These are phyloP conservation scores for Yamadazyma paraphyllophila DNA, from an alignment of 805 yeast species.

Conservation along the genomic window DNA sequence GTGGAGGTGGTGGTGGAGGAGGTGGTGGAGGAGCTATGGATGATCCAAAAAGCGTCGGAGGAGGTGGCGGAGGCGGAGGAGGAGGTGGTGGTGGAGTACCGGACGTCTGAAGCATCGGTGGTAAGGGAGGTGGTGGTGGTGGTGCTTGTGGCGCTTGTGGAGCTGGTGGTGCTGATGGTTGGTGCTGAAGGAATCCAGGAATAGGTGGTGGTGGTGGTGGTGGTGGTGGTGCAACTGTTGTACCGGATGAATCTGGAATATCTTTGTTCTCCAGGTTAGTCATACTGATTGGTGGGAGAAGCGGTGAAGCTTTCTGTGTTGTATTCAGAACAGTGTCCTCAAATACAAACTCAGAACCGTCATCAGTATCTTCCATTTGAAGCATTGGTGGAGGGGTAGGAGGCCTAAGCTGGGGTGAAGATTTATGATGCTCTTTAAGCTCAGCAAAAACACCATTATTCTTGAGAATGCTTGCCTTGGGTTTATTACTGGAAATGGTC, in stretches of 20 bases:
- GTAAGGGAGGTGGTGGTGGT: slow-evolving; percentile 1
- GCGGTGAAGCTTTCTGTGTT: slow-evolving; percentile 1
- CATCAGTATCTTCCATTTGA: not conserved
- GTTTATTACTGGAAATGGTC: not conserved
- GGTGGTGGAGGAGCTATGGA: not conserved
- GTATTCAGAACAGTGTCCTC: not conserved
- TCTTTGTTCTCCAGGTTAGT: no score
- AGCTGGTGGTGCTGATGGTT: not conserved
- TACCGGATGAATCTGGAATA: no score
- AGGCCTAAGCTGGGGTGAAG: not conserved
- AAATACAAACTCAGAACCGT: not conserved
- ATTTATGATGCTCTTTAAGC: slow-evolving; percentile 1
- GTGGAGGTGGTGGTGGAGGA: slow-evolving; percentile 4
- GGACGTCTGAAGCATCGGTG: not conserved
- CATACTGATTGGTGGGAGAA: slow-evolving; percentile 10
- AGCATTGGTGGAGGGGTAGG: slow-evolving; percentile 11
- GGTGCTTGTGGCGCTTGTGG: not conserved
- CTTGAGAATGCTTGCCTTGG: slow-evolving; percentile 2
- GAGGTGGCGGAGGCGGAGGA: slow-evolving; percentile 23
- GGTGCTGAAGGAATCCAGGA: no score
- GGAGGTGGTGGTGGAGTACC: slow-evolving; percentile 16
- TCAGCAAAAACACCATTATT: slow-evolving; percentile 4
- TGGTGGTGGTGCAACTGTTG: slow-evolving; percentile 20
- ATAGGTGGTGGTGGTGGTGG: slow-evolving; percentile 14
- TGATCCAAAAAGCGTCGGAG: slow-evolving; percentile 4